Base-by-base conservation (phyloP, 164 flowering plant genomes). In the Aristolochia fimbriata region DNA sequence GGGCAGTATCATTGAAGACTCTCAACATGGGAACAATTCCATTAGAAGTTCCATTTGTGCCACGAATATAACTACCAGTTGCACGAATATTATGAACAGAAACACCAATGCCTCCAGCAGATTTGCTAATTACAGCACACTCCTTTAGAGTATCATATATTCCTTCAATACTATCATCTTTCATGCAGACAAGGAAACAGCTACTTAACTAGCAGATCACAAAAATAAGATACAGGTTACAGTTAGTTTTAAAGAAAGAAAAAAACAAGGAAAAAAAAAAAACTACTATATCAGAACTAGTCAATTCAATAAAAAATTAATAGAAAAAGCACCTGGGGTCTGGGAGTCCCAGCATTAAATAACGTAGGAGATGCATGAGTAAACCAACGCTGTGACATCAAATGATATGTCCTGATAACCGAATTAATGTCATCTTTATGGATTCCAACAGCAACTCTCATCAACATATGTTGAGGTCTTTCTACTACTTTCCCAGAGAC, bases 341-440 rank as follows among this genome's bases (percentile, higher is more conserved):
- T 85, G 54, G 97, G 96, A 41, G 99, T 94, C 63, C 97, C 99
- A 22, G 93, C 86, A 80, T 91, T 91, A 72, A 94, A 94, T 59
- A 91, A 91, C 19, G 99, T 94, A 1, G 99, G 99, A 53, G 99
- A 91, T 16, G 99, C 99, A 87, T 91, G 99, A 48, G 96, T 88
- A 76, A 91, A 94, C 99, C 97, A 91, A 55, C 97, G 75, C 61
- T 94, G 99, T 54, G 99, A 94, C 96, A 94, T 87, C 70, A 91
- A 58, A 76, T 94, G 97, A 67, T 94, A 94, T 55, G 97, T 94
- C 68, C 72, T 80, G 71, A 94, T 71, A n/a, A 60, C 97, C 62
- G 96, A 87, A 11, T 86, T 93, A 71, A 94, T 88, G 57, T 94
- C 91, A 72, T 85, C 83, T 75, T 88, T 94, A 77, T 91, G 99